Evolutionary conservation across 352 stramenopile species (phyloP).

Genomic region (Phytophthora megakarya): DNA sequence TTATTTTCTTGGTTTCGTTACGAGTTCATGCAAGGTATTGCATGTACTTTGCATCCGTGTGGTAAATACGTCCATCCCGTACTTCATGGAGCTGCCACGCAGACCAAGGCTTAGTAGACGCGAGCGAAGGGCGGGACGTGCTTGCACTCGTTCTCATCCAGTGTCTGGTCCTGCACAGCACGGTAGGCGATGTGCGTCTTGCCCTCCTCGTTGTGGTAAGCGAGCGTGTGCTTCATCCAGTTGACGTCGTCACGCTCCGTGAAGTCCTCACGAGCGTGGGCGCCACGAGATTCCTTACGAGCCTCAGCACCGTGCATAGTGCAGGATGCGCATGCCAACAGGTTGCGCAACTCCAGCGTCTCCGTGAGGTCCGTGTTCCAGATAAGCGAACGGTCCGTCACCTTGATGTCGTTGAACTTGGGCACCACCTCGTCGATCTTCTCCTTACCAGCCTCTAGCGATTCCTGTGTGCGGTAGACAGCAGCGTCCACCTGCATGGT

Average conservation of each 20-base stretch:
- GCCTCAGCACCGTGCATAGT: conserved; percentile 96
- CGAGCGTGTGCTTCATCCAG: conserved; percentile 98
- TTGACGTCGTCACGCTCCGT: conserved; percentile 93
- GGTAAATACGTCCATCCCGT: conserved; percentile 39
- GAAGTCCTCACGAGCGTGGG: conserved; percentile 97
- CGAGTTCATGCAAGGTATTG: conserved; percentile 28
- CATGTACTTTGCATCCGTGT: conserved; percentile 28
- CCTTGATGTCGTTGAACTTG: conserved; percentile 93
- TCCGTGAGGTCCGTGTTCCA: conserved; percentile 99
- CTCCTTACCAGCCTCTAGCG: conserved; percentile 80
- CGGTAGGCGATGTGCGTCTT: conserved; percentile 93
- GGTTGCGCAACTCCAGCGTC: conserved; percentile 95
- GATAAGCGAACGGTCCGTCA: conserved; percentile 95
- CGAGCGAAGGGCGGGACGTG: conserved; percentile 93
- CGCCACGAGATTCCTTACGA: conserved; percentile 94
- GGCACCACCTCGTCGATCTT: conserved; percentile 91
- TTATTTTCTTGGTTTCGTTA: conserved; percentile 41
- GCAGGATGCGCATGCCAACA: conserved; percentile 91
- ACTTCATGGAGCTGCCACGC: conserved; percentile 26
- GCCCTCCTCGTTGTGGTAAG: conserved; percentile 92
- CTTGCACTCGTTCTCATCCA: conserved; percentile 96
- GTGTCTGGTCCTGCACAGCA: conserved; percentile 93
- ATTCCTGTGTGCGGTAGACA: conserved; percentile 62
- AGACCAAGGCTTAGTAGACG: conserved; percentile 91
- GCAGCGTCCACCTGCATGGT: conserved; percentile 60